Conservation (phyloP, 2,329 filamentous ascomycete species). For the Blastomyces silverae region DNA sequence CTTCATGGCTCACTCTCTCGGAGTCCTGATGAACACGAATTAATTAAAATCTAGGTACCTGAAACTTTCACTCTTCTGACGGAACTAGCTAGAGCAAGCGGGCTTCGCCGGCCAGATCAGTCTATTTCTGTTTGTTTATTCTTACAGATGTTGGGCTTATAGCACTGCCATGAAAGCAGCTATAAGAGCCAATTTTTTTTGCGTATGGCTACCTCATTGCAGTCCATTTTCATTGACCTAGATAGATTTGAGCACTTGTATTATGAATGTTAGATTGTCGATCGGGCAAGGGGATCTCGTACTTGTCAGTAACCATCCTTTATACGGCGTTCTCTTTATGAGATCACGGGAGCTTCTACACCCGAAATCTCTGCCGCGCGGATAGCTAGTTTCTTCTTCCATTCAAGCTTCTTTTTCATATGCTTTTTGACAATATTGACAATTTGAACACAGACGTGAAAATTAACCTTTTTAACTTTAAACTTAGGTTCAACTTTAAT, state of each 20-base stretch:
- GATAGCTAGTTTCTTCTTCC: too few species aligned
- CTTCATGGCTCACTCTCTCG: neutral
- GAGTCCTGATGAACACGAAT: neutral
- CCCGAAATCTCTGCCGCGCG: too few species aligned
- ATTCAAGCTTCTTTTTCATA: too few species aligned
- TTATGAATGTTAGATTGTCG: neutral
- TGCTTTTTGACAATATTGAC: too few species aligned
- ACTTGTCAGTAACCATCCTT: too few species aligned
- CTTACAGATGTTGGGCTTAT: slow-evolving; percentile 11
- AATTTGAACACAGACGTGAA: too few species aligned
- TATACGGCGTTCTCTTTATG: too few species aligned
- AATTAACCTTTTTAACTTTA: neutral
- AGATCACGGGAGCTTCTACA: too few species aligned
- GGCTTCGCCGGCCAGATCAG: slow-evolving; percentile 2
- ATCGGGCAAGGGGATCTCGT: too few species aligned
- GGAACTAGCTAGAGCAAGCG: slow-evolving; percentile 5
- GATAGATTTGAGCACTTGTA: neutral
- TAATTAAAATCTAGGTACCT: neutral
- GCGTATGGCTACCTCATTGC: neutral
- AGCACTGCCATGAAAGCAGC: neutral
- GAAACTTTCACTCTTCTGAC: slow-evolving; percentile 11
- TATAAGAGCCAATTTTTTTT: neutral
- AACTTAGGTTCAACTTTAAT: slow-evolving; percentile 5
- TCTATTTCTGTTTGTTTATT: slow-evolving; percentile 8
- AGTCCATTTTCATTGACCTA: neutral